A percentile compares a stretch with the other conserved stretches of the same genome.
phyloP scores from a whole-genome alignment of 2,329 filamentous ascomycete species.

The Colletotrichum gloeosporioides region DNA sequence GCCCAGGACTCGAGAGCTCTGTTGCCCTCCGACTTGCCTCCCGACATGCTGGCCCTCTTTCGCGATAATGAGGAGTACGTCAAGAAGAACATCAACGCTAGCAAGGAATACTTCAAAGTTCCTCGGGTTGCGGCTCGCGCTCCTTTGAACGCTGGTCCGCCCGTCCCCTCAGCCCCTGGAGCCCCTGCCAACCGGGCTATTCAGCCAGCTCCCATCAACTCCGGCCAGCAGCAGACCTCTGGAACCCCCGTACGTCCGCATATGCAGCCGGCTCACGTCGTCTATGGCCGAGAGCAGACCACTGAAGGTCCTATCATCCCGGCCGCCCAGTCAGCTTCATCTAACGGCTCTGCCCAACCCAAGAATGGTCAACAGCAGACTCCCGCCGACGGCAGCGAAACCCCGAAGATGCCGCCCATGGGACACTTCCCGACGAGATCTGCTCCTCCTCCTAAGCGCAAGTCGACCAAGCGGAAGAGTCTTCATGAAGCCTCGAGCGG shows the following conservation, averaged over 20 bases:
- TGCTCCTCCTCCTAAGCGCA: neutral
- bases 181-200: neutral
- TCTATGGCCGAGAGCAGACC: fast-evolving
- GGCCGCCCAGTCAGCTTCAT: neutral
- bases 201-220: neutral
- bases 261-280: neutral
- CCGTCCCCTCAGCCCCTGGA: too few relatives aligned
- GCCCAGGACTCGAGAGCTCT: neutral
- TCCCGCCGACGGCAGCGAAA: neutral
- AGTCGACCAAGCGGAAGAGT: neutral
- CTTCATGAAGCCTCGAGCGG: neutral
- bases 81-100: neutral
- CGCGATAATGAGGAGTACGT: neutral
- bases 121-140: neutral
- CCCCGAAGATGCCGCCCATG: neutral
- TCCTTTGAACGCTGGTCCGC: fast-evolving
- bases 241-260: neutral
- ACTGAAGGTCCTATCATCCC: neutral
- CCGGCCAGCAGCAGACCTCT: neutral
- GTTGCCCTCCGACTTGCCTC: neutral
- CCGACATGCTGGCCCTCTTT: neutral
- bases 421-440: neutral
- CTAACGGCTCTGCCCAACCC: neutral
- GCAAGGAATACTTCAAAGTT: neutral
- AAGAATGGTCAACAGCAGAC: neutral